Percentiles rank a stretch among this genome's conserved stretches.
Conservation (phyloP, 176 grass and related monocot species). For the Musa schizocarpa region DNA sequence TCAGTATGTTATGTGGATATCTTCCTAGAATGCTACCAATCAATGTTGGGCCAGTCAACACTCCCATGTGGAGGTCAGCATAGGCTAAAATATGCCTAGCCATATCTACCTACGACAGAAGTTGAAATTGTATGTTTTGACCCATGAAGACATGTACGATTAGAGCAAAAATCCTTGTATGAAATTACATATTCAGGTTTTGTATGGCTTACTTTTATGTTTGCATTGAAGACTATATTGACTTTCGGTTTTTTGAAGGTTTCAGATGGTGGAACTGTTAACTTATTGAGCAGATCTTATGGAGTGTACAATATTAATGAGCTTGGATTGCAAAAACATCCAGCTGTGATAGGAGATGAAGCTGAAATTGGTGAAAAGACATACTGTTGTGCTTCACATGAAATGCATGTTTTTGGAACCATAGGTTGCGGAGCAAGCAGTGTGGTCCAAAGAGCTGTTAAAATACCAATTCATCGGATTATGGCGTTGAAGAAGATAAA, state of each 20-base stretch:
- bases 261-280: slow-evolving; percentile 72
- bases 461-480: slow-evolving; percentile 69
- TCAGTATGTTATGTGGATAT: too few species aligned
- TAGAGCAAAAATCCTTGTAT: neutral
- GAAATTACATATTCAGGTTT: neutral
- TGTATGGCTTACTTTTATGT: neutral
- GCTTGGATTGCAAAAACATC: slow-evolving; percentile 56
- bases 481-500: slow-evolving; percentile 93
- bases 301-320: slow-evolving; percentile 97
- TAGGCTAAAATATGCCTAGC: too few species aligned
- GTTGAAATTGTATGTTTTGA: too few species aligned
- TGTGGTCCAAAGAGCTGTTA: slow-evolving; percentile 80
- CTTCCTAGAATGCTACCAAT: too few species aligned
- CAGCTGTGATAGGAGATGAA: slow-evolving; percentile 35
- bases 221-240: neutral
- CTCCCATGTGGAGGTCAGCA: too few species aligned
- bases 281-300: slow-evolving; percentile 78
- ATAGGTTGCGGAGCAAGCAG: slow-evolving; percentile 88
- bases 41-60: too few species aligned
- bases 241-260: slow-evolving; percentile 35
- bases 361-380: slow-evolving; percentile 50
- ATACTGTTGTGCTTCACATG: slow-evolving; percentile 75
- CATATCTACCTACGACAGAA: too few species aligned
- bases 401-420: slow-evolving; percentile 91
- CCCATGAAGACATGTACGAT: too few species aligned